A percentile compares a stretch with the other conserved stretches of the same genome.
Evolutionary conservation across 768 basidiomycete species (phyloP).

Genomic region (Sarcomyxa edulis): DNA sequence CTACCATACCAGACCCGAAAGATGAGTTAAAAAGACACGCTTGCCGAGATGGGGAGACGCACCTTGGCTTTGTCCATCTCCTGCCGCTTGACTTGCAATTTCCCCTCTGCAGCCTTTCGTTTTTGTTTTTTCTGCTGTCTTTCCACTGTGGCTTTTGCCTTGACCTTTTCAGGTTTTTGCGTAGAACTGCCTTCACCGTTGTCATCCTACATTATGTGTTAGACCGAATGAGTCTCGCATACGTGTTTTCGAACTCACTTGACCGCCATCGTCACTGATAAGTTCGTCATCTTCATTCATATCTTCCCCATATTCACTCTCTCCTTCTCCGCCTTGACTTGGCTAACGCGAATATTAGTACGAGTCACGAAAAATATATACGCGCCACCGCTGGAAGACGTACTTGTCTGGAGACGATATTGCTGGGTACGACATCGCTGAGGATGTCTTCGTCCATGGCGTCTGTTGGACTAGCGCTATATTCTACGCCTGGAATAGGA

Average conservation of each 20-base stretch:
- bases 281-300: slow-evolving; percentile 59
- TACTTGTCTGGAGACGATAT: slow-evolving; percentile 87
- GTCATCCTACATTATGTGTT: slow-evolving; percentile 7
- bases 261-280: slow-evolving; percentile 46
- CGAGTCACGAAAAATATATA: slow-evolving; percentile 5
- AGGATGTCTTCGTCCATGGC: slow-evolving; percentile 73
- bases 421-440: slow-evolving; percentile 86
- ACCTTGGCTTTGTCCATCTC: slow-evolving; percentile 91
- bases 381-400: slow-evolving; percentile 10
- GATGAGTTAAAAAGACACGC: slow-evolving; percentile 1
- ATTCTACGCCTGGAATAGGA: too few relatives aligned
- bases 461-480: too few relatives aligned
- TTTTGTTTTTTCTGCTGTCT: slow-evolving; percentile 35
- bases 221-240: neutral
- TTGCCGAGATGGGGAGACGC: slow-evolving; percentile 8
- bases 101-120: slow-evolving; percentile 66
- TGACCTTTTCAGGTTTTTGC: slow-evolving; percentile 27
- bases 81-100: slow-evolving; percentile 65
- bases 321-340: slow-evolving; percentile 69
- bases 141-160: slow-evolving; percentile 17
- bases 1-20: slow-evolving; percentile 33
- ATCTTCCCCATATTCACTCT: slow-evolving; percentile 64
- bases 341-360: slow-evolving; percentile 22
- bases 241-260: slow-evolving; percentile 1
- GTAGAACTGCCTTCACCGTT: slow-evolving; percentile 11